A percentile compares a stretch with the other conserved stretches of the same genome.
Evolutionary conservation across 495 filamentous ascomycete genomes (phyloP).

Genomic region (Lasiosphaeria ovina): DNA sequence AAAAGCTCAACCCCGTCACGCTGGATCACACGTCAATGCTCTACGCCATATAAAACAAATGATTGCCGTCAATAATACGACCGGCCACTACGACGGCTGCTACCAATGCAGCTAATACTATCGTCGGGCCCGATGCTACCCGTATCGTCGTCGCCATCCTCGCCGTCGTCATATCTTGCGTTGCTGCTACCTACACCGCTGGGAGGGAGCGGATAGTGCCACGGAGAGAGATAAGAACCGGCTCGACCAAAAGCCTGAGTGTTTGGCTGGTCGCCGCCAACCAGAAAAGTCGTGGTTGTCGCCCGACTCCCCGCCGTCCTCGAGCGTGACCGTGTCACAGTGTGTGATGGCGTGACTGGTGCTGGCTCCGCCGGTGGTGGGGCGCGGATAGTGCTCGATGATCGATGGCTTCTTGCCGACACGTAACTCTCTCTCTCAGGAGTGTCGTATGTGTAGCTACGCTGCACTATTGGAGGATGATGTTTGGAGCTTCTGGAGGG

Average conservation of each 20-base stretch:
- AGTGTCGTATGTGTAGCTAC: constrained; percentile 26
- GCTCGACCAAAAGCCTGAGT: constrained; percentile 6
- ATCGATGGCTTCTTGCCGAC: constrained; percentile 38
- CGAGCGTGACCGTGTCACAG: constrained; percentile 26
- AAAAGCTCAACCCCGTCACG: no score
- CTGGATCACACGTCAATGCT: no score
- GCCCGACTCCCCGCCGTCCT: constrained; percentile 28
- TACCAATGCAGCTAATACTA: constrained; percentile 64
- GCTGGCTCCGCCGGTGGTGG: constrained; percentile 15
- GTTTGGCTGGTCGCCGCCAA: constrained; percentile 12
- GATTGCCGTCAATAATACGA: constrained; percentile 9
- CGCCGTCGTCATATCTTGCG: constrained; percentile 29
- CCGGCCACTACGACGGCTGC: constrained; percentile 40
- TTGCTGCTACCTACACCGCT: constrained; percentile 38
- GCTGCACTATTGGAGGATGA: constrained; percentile 28
- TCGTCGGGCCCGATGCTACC: constrained; percentile 61
- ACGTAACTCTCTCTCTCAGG: constrained; percentile 38
- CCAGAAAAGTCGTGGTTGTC: constrained; percentile 33
- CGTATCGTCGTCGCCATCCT: constrained; percentile 27
- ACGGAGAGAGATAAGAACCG: constrained; percentile 28
- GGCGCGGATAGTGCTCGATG: constrained; percentile 32
- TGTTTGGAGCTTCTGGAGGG: constrained; percentile 26
- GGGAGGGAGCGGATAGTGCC: constrained; percentile 48
- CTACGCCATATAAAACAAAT: no score
- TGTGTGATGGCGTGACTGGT: constrained; percentile 21